Percentiles rank a stretch among this genome's conserved stretches.
These are phyloP conservation scores for Bisporella sp. DNA, from an alignment of 2,329 filamentous ascomycete genomes.

Conservation along the genomic window DNA sequence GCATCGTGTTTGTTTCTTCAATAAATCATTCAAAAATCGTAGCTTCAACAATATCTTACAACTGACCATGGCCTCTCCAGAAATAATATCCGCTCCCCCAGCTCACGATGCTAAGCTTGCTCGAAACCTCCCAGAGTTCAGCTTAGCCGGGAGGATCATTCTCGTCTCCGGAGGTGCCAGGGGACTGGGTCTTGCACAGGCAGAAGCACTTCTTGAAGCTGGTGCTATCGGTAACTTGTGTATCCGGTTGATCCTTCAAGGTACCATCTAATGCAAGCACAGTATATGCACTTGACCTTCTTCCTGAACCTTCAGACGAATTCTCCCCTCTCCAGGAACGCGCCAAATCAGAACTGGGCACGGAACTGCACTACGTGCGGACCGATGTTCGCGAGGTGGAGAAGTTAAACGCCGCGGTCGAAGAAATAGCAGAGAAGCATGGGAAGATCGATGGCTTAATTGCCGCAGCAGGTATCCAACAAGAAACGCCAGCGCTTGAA, in stretches of 20 bases:
- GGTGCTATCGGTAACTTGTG: conserved; percentile 52
- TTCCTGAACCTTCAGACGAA: conserved; percentile 41
- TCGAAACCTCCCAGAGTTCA: conserved; percentile 47
- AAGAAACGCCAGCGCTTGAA: conserved; percentile 76
- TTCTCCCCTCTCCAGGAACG: conserved; percentile 52
- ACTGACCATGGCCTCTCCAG: no score
- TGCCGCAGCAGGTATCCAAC: conserved; percentile 64
- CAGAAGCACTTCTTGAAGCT: conserved; percentile 67
- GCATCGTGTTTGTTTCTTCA: no score
- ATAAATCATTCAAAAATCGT: no score
- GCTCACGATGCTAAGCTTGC: no score
- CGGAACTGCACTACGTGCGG: conserved; percentile 55
- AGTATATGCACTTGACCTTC: conserved; percentile 24
- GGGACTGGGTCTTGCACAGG: conserved; percentile 67
- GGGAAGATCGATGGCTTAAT: conserved; percentile 75
- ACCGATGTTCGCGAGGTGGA: conserved; percentile 73
- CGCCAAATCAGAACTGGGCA: conserved; percentile 39
- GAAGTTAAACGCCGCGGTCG: conserved; percentile 59
- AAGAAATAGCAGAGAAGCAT: conserved; percentile 60
- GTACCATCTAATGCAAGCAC: not conserved
- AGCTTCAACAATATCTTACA: no score
- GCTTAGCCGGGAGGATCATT: conserved; percentile 59
- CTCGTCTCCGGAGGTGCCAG: conserved; percentile 65
- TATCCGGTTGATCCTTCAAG: not conserved
- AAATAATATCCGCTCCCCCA: no score